Conservation (phyloP, 2,329 filamentous ascomycete genomes). For the Leptographium galeiforme region DNA sequence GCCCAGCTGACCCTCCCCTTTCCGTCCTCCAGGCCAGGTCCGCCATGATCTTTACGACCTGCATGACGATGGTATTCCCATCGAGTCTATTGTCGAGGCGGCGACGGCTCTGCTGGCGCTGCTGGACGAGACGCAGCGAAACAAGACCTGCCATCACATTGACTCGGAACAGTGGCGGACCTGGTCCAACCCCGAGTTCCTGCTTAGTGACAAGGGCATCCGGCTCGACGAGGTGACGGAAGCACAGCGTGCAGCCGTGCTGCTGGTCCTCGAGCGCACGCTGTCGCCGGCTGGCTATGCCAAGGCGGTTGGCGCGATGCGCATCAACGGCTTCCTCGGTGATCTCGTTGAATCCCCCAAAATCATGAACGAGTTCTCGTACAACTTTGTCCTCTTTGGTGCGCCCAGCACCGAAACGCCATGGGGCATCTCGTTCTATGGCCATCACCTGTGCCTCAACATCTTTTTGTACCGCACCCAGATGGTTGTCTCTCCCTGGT, state of each 20-base stretch:
- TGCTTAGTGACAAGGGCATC: slow-evolving; percentile 54
- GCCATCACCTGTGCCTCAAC: slow-evolving; percentile 64
- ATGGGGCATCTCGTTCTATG: slow-evolving; percentile 66
- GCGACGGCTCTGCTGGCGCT: slow-evolving; percentile 30
- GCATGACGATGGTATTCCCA: slow-evolving; percentile 51
- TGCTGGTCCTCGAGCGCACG: slow-evolving; percentile 41
- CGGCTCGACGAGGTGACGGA: slow-evolving; percentile 48
- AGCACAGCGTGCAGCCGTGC: slow-evolving; percentile 31
- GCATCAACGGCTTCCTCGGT: slow-evolving; percentile 62
- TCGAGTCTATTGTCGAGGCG: slow-evolving; percentile 39
- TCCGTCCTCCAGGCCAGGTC: slow-evolving; percentile 27
- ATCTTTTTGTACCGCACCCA: slow-evolving; percentile 53
- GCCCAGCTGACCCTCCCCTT: background rate
- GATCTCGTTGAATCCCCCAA: slow-evolving; percentile 46
- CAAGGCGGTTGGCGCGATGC: slow-evolving; percentile 58
- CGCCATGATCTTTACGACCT: slow-evolving; percentile 40
- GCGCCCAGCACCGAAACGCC: slow-evolving; percentile 39
- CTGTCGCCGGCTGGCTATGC: slow-evolving; percentile 58
- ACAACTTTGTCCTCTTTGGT: slow-evolving; percentile 64
- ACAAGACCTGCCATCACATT: slow-evolving; percentile 43
- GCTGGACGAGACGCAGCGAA: slow-evolving; percentile 34
- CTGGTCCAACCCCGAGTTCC: slow-evolving; percentile 60
- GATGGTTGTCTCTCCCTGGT: slow-evolving; percentile 59
- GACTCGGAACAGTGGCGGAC: slow-evolving; percentile 61
- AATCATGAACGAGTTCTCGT: slow-evolving; percentile 62